Evolutionary conservation across 164 flowering plant genomes (phyloP), one percentile per base, ranked within the genome.

Genomic region (Vitis labrusca): DNA sequence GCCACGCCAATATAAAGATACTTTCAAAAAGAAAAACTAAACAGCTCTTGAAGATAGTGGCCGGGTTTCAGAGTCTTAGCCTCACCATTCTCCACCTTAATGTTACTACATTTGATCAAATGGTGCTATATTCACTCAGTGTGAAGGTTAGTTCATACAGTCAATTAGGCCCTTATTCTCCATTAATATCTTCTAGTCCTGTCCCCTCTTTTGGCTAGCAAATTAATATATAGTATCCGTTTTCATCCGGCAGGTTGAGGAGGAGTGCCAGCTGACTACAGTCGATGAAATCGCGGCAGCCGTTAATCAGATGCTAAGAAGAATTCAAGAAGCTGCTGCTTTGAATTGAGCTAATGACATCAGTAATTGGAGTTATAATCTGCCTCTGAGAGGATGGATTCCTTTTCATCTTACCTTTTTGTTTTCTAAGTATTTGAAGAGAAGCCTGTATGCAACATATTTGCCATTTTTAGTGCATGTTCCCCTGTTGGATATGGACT

Each of bases 71-170:
- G 59, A 66, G 59, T 65, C 80, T 90, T 15, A 64, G 81, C 12
- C 88, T 93, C 66, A 78, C 80, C 10, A 63, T 93, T 71, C 93
- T 91, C 49, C 98, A 93, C 70, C 89, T 93, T 65, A 93, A 91
- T 72, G 88, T 91, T 54, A 85, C 95, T 8, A 77, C 96, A 30
- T 66, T 74, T 32, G 88, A 86, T 58, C 80, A 82, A 29, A 78
- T 80, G 82, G 90, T 88, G 11, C 91, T 93, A 32, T 90, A 89
- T 69, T 83, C 94, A 10, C 66, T 93, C 54, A 89, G 95, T 73
- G 84, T 86, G 30, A 91, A 93, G 97, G 98, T 91, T 8, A 50
- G 70, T 66, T 15, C 4, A 49, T 9, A 14, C 11, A 13, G 44
- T n/a, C 10, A 37, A 37, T 49, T 50, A 9, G 1, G 9, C 58